Evolutionary conservation across 371 early-diverging fungal genomes (phyloP).

Genomic region (Lichtheimia ornata): DNA sequence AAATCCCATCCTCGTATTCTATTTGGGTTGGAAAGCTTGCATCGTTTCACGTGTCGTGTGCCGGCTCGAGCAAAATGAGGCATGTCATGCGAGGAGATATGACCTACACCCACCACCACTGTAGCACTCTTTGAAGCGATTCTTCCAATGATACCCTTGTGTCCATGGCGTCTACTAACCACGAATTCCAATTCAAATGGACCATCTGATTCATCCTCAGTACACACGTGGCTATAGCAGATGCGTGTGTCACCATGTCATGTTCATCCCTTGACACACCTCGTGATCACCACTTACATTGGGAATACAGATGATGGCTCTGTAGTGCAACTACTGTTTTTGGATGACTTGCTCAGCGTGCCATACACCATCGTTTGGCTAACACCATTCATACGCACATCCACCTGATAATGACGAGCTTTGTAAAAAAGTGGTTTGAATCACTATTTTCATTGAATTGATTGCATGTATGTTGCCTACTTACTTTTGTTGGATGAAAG

Average conservation of each 20-base stretch:
- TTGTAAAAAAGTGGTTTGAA: not conserved
- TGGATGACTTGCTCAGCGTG: conserved; percentile 7
- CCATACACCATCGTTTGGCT: conserved; percentile 14
- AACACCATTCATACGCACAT: conserved; percentile 15
- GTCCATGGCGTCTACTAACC: no score
- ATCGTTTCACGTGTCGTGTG: conserved; percentile 4
- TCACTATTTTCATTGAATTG: not conserved
- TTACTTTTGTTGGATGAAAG: conserved; percentile 18
- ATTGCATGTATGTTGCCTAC: not conserved
- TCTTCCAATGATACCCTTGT: no score
- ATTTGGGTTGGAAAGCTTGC: conserved; percentile 13
- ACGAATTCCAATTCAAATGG: no score
- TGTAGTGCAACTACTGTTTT: conserved; percentile 4
- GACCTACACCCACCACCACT: conserved; percentile 9
- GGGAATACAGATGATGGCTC: no score
- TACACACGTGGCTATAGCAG: no score
- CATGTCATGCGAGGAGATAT: not conserved
- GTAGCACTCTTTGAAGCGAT: not conserved
- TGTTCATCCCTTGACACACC: no score
- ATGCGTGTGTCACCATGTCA: no score
- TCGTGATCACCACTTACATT: no score
- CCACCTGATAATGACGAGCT: conserved; percentile 13
- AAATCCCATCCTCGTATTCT: conserved; percentile 13
- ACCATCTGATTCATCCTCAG: no score
- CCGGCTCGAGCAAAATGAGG: not conserved